Percentiles rank a stretch among this genome's conserved stretches.
phyloP scores from a whole-genome alignment of 2,329 filamentous ascomycete genomes.

The Talaromyces sp. region DNA sequence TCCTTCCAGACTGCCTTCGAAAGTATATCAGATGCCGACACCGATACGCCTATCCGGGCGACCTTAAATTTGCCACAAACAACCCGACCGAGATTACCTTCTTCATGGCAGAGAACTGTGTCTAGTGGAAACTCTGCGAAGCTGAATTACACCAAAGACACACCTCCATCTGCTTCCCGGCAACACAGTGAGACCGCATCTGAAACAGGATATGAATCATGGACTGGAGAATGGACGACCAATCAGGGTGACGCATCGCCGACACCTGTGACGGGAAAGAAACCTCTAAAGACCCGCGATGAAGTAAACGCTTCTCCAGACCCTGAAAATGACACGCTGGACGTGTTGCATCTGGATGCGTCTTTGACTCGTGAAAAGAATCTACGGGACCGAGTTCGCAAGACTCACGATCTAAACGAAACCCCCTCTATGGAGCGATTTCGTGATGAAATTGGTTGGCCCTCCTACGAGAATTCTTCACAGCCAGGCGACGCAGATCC shows the following conservation, averaged over 20 bases:
- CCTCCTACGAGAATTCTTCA: slow-evolving; percentile 36
- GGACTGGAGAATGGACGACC: slow-evolving; percentile 61
- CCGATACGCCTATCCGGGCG: slow-evolving; percentile 31
- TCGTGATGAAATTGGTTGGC: slow-evolving; percentile 55
- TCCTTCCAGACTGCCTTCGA: slow-evolving; percentile 75
- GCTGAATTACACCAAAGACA: slow-evolving; percentile 11
- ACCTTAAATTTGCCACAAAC: slow-evolving; percentile 23
- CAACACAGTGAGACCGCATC: slow-evolving; percentile 24
- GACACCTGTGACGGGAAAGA: slow-evolving; percentile 15
- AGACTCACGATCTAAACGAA: slow-evolving; percentile 27
- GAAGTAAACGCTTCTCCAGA: neutral
- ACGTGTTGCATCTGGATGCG: slow-evolving; percentile 23
- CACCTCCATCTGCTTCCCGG: slow-evolving; percentile 11
- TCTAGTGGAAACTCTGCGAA: slow-evolving; percentile 45
- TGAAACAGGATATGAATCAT: slow-evolving; percentile 54
- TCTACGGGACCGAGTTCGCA: slow-evolving; percentile 37
- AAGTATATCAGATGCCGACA: slow-evolving; percentile 65
- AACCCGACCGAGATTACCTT: slow-evolving; percentile 16
- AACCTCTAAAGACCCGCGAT: slow-evolving; percentile 4
- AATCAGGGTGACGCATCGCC: slow-evolving; percentile 18
- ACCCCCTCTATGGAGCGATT: slow-evolving; percentile 51
- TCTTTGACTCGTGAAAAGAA: slow-evolving; percentile 32
- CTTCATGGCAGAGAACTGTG: slow-evolving; percentile 24
- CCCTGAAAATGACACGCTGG: slow-evolving; percentile 8
- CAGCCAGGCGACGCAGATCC: slow-evolving; percentile 31